Percentiles rank a stretch among this genome's conserved stretches.
Conservation (phyloP, 164 flowering plant species). For the Aristolochia californica region DNA sequence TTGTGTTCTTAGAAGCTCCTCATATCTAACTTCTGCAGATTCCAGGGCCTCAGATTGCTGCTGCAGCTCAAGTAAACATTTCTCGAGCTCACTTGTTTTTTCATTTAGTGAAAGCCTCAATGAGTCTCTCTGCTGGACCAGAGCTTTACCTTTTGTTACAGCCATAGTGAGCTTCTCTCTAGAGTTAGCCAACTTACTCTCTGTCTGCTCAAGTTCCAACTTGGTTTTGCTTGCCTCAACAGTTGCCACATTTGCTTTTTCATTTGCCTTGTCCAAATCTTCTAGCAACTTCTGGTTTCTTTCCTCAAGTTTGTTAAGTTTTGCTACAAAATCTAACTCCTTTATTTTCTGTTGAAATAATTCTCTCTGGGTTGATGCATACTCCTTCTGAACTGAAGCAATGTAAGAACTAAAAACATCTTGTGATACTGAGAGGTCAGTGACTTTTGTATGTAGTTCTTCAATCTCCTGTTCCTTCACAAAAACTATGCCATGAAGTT, state of each 20-base stretch:
- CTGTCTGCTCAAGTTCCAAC: constrained; percentile 77
- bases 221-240: constrained; percentile 37
- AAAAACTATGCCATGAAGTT: constrained; percentile 33
- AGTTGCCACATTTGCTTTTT: constrained; percentile 21
- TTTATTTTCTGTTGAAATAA: constrained; percentile 29
- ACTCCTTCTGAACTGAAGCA: constrained; percentile 15
- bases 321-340: constrained; percentile 34
- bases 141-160: constrained; percentile 91
- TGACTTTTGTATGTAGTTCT: constrained; percentile 39
- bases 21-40: constrained; percentile 37
- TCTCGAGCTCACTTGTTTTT: constrained; percentile 67
- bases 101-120: constrained; percentile 62
- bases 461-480: constrained; percentile 54
- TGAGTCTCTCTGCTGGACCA: constrained; percentile 86
- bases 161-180: constrained; percentile 94
- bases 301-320: constrained; percentile 35
- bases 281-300: constrained; percentile 43
- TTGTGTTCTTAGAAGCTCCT: constrained; percentile 41
- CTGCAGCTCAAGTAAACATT: constrained; percentile 43
- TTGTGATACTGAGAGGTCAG: constrained; percentile 31
- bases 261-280: constrained; percentile 36
- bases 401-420: constrained; percentile 24
- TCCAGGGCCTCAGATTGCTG: constrained; percentile 64
- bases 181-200: constrained; percentile 36
- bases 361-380: constrained; percentile 15